Conservation (phyloP, 2,329 filamentous ascomycete genomes). For the Parastagonospora avenae region DNA sequence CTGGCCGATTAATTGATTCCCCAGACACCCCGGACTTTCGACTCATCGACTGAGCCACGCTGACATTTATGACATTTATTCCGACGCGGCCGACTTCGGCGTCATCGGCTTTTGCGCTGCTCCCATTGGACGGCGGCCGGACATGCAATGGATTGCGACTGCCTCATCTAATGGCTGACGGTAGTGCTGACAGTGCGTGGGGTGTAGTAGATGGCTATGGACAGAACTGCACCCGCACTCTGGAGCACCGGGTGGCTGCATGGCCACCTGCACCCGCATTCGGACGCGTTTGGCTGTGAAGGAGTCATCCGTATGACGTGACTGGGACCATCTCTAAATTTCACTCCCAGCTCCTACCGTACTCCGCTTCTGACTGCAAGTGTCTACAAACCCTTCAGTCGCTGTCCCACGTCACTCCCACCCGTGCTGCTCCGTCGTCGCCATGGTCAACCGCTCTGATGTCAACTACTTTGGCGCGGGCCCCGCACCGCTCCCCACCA, state of each 20-base stretch:
- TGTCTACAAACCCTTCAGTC: neutral
- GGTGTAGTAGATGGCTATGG: too few species aligned
- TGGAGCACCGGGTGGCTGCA: too few species aligned
- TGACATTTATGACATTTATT: constrained; percentile 5
- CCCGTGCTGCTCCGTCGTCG: constrained; percentile 5
- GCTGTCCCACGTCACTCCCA: neutral
- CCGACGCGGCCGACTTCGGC: constrained; percentile 36
- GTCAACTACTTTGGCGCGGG: constrained; percentile 90
- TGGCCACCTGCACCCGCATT: constrained; percentile 7
- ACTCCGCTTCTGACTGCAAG: neutral
- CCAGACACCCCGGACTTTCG: constrained; percentile 25
- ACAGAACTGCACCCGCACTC: too few species aligned
- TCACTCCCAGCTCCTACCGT: neutral
- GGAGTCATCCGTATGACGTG: constrained; percentile 40
- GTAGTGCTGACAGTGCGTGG: constrained; percentile 7
- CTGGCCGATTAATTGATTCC: constrained; percentile 16
- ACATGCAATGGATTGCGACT: constrained; percentile 15
- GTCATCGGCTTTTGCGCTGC: constrained; percentile 35
- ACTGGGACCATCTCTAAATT: constrained; percentile 14
- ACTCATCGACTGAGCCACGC: constrained; percentile 20
- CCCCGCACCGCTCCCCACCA: constrained; percentile 82
- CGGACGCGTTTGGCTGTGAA: constrained; percentile 20
- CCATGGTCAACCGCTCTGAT: constrained; percentile 74
- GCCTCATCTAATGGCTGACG: constrained; percentile 23
- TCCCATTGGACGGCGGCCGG: constrained; percentile 30